Percentiles rank a stretch among this genome's conserved stretches.
phyloP scores from a whole-genome alignment of 2,329 filamentous ascomycete species.

The Arthrobotrys sphaeroides region DNA sequence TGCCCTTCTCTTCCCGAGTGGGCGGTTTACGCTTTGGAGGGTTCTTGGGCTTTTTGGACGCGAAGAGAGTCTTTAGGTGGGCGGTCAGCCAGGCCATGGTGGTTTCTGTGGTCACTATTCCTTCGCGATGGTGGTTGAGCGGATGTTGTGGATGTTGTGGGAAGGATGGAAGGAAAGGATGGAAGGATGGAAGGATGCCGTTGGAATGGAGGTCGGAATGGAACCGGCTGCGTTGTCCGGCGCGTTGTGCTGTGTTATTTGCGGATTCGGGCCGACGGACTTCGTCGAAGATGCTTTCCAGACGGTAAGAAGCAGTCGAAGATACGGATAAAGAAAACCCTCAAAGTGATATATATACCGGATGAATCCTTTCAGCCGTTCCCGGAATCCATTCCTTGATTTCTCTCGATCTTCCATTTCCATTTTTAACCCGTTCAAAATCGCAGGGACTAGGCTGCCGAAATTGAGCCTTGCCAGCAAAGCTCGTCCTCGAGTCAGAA shows the following conservation, averaged over 20 bases:
- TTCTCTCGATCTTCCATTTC: not conserved
- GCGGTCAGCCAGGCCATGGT: slow-evolving; percentile 35
- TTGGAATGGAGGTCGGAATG: slow-evolving; percentile 3
- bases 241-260: slow-evolving; percentile 39
- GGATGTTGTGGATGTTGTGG: no score
- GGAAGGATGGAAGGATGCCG: not conserved
- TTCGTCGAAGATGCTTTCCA: not conserved
- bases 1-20: slow-evolving; percentile 48
- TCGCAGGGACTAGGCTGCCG: not conserved
- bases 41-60: slow-evolving; percentile 34
- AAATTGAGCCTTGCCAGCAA: slow-evolving; percentile 2
- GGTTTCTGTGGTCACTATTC: not conserved
- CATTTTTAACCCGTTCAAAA: slow-evolving; percentile 7
- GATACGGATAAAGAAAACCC: not conserved
- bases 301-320: not conserved
- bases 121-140: not conserved
- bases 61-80: slow-evolving; percentile 39
- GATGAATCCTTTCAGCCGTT: not conserved
- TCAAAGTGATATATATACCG: not conserved
- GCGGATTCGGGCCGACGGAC: slow-evolving; percentile 16
- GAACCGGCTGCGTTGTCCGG: slow-evolving; percentile 1
- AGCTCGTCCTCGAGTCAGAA: not conserved
- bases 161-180: not conserved
- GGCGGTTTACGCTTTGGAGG: slow-evolving; percentile 20
- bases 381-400: not conserved